phyloP scores from a whole-genome alignment of 768 basidiomycete species.

The Boletus reticulatus region DNA sequence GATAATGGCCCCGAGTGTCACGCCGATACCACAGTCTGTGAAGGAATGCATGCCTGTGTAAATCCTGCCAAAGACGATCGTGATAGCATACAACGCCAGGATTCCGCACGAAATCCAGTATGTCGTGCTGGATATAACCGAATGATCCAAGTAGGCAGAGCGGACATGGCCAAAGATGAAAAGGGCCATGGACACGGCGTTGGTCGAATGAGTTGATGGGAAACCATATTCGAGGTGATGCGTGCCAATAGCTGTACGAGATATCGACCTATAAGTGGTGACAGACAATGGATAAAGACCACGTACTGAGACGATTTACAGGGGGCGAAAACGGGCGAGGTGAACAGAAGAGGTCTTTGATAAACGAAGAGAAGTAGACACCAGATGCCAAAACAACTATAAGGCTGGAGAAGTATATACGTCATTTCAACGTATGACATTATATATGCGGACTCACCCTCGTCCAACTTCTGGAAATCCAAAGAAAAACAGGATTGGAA shows the following conservation, averaged over 20 bases:
- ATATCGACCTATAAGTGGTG: background rate
- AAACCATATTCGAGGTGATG: conserved; percentile 94
- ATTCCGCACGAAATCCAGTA: conserved; percentile 43
- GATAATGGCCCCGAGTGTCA: conserved; percentile 60
- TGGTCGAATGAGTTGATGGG: conserved; percentile 93
- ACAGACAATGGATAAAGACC: background rate
- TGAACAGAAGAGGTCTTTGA: conserved; percentile 88
- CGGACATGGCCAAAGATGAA: conserved; percentile 66
- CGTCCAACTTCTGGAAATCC: conserved; percentile 68
- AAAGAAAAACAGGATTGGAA: conserved; percentile 89
- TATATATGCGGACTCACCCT: conserved; percentile 50
- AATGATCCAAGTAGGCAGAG: conserved; percentile 39
- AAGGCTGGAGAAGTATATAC: conserved; percentile 42
- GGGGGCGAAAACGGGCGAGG: conserved; percentile 91
- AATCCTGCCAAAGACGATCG: conserved; percentile 76
- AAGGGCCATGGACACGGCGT: conserved; percentile 85
- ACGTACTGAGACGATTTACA: conserved; percentile 82
- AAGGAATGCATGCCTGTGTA: conserved; percentile 91
- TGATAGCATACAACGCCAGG: conserved; percentile 58
- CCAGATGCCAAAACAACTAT: conserved; percentile 71
- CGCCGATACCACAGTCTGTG: conserved; percentile 66
- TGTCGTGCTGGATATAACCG: conserved; percentile 43
- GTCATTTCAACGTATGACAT: background rate
- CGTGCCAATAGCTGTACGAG: conserved; percentile 58
- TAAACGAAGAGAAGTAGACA: conserved; percentile 82